Conservation (phyloP, 495 filamentous ascomycete genomes). For the Penicillium lagena region DNA sequence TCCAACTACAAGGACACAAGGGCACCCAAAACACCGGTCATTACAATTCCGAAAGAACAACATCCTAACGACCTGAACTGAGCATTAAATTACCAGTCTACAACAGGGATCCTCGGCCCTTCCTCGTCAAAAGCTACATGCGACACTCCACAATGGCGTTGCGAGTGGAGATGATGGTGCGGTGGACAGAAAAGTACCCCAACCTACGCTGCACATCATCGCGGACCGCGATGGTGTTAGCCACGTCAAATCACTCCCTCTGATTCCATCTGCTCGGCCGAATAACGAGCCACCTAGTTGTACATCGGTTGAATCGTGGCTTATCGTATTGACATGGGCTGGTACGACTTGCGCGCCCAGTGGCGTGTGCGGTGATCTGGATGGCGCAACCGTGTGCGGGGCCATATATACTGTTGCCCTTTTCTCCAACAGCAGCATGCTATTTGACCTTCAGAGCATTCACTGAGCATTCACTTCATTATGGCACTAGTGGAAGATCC, state of each 20-base stretch:
- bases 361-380: conserved; percentile 13
- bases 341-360: not conserved
- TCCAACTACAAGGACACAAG: too few species aligned
- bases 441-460: not conserved
- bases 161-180: conserved; percentile 19
- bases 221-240: conserved; percentile 11
- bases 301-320: not conserved
- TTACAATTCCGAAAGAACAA: too few species aligned
- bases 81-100: too few species aligned
- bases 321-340: not conserved
- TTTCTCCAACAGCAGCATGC: not conserved
- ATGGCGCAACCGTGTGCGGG: conserved; percentile 11
- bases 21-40: too few species aligned
- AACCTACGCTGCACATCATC: conserved; percentile 16
- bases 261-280: not conserved
- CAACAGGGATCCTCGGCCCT: too few species aligned
- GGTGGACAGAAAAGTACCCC: not conserved
- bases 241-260: conserved; percentile 9
- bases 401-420: not conserved
- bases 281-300: not conserved
- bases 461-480: not conserved
- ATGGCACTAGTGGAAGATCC: conserved; percentile 13
- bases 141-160: conserved; percentile 13
- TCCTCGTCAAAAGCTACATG: not conserved
- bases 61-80: too few species aligned